Evolutionary conservation across 345 rosid species (phyloP).

Genomic region (Sisymbrium altissimum): DNA sequence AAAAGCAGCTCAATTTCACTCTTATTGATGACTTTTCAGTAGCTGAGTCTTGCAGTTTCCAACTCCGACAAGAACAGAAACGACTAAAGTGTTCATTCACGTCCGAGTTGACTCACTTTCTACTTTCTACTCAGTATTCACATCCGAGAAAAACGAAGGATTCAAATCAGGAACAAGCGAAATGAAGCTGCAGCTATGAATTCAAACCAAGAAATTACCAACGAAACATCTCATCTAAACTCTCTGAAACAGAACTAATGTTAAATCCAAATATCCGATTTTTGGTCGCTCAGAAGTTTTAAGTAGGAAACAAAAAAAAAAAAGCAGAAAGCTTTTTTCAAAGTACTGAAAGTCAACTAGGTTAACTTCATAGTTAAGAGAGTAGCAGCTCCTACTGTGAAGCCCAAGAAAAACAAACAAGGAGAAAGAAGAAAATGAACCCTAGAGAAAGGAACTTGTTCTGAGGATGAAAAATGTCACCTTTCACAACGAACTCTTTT

Average conservation of each 20-base stretch:
- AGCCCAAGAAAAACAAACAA: background rate
- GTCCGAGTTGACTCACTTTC: constrained; percentile 15
- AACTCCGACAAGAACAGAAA: background rate
- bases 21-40: background rate
- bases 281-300: background rate
- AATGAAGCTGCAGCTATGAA: constrained; percentile 2
- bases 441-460: background rate
- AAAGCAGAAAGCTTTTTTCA: background rate
- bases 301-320: background rate
- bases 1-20: background rate
- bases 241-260: constrained; percentile 1
- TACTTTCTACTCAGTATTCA: background rate
- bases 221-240: background rate
- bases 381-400: constrained; percentile 18
- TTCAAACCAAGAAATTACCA: background rate
- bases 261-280: background rate
- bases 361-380: background rate
- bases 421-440: background rate
- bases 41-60: background rate
- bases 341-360: constrained; percentile 30
- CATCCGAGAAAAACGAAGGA: background rate
- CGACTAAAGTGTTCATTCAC: background rate
- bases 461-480: constrained; percentile 6
- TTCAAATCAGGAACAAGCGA: background rate
- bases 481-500: constrained; percentile 9